Percentiles rank a stretch among this genome's conserved stretches.
Conservation (phyloP, 441 rosid genomes). For the Erodium chrysanthum region DNA sequence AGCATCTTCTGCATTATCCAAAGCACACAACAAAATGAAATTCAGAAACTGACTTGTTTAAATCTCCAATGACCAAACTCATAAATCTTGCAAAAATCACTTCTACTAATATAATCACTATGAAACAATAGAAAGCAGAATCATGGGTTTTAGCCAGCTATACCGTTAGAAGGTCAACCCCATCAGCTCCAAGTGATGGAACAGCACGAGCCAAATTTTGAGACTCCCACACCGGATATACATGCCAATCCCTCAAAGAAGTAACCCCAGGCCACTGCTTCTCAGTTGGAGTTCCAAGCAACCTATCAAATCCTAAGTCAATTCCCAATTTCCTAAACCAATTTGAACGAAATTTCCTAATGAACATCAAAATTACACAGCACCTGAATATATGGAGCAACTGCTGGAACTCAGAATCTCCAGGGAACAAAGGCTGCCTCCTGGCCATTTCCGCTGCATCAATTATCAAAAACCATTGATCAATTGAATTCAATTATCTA, state of each 20-base stretch:
- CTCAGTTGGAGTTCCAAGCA: conserved; percentile 86
- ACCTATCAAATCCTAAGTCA: conserved; percentile 25
- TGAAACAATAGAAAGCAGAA: neutral
- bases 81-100: neutral
- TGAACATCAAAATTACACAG: neutral
- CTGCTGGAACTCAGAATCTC: conserved; percentile 92
- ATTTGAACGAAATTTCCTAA: neutral
- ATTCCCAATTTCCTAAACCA: neutral
- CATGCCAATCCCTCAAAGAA: conserved; percentile 79
- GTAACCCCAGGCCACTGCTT: conserved; percentile 83
- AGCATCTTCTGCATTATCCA: conserved; percentile 56
- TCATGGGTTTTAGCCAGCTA: neutral
- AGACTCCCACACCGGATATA: conserved; percentile 80
- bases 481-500: neutral
- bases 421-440: conserved; percentile 84
- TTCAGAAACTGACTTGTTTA: neutral
- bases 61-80: neutral
- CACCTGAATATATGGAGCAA: conserved; percentile 89
- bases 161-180: conserved; percentile 81
- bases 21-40: neutral
- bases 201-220: conserved; percentile 67
- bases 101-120: neutral
- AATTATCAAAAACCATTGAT: neutral
- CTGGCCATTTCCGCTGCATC: conserved; percentile 73
- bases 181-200: conserved; percentile 61